phyloP scores from a whole-genome alignment of 441 rosid genomes.

The Erodium trifolium region DNA sequence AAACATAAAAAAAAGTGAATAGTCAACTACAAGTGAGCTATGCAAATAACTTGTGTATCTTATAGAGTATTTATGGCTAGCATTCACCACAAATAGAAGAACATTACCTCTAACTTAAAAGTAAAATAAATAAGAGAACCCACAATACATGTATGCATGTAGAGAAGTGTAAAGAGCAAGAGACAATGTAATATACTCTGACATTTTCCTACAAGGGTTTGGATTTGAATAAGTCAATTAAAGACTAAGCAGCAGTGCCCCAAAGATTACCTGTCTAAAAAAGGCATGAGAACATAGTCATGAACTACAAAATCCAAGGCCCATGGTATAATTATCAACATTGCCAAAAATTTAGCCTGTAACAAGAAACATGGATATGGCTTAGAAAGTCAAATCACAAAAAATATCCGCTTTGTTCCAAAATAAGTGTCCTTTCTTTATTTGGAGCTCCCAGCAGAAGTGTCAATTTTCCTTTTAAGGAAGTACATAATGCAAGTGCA shows the following conservation, averaged over 20 bases:
- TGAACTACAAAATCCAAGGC: slow-evolving; percentile 79
- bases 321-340: slow-evolving; percentile 72
- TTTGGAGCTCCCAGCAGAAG: neutral
- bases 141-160: neutral
- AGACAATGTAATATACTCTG: neutral
- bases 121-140: neutral
- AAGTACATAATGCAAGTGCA: neutral
- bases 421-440: neutral
- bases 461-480: neutral
- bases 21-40: neutral
- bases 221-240: neutral
- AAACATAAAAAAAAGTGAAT: neutral
- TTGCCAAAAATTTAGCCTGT: slow-evolving; percentile 84
- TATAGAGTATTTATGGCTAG: neutral
- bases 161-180: neutral
- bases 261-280: slow-evolving; percentile 67
- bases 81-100: neutral
- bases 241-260: neutral
- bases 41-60: neutral
- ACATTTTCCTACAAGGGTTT: neutral
- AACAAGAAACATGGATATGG: slow-evolving; percentile 26
- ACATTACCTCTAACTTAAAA: neutral
- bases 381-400: slow-evolving; percentile 10
- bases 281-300: slow-evolving; percentile 90
- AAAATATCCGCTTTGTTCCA: neutral